Evolutionary conservation across 2,329 filamentous ascomycete species (phyloP), one percentile per base, ranked within the genome.

Genomic region (Lasiodiplodia sp.): DNA sequence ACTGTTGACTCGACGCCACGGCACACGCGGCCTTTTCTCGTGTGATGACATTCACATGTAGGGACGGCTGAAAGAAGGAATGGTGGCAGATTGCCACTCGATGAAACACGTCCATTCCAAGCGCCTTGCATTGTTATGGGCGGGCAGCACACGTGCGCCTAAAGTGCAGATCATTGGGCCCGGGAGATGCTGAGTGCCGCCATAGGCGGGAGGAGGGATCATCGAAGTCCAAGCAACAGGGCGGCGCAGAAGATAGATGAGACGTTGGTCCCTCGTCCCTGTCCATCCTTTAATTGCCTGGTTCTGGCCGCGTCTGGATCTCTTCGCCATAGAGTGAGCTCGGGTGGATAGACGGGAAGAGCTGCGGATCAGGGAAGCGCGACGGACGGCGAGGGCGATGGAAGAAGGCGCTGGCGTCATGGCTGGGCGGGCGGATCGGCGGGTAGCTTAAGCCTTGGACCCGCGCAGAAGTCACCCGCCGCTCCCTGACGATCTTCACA

Each of bases 101-200:
- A 63, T 63, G 58, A 63, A 63, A 49, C 40, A 16, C 58, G 44
- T 16, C 57, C 25, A n/a, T 63, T 49, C 18, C 18, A 10, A 63
- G 40, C 58, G 58, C 21, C 21, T 21, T 51, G 58, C 58, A 63
- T 49, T 23, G 14, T 4, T 23, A 10, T n/a, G 7, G 51, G 49
- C 49, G 2, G 23, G 12, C 49, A 18, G 40, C 4, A 21, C 44
- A 47, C 44, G 44, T 47, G 44, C 44, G 44, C 18, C 44, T 47
- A 51, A 25, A 40, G 21, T 51, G 58, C 58, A 37, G 49, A 63
- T 51, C 58, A 47, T 34, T 49, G 58, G 21, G 58, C 58, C 40
- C 38, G 28, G 28, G 28, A 34, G 51, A 44, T 44, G 58, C 44
- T 37, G n/a, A 16, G 12, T 25, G 38, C 25, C 2, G 52, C 25